Evolutionary conservation across 768 basidiomycete genomes (phyloP).

Genomic region (Inosperma sp.): DNA sequence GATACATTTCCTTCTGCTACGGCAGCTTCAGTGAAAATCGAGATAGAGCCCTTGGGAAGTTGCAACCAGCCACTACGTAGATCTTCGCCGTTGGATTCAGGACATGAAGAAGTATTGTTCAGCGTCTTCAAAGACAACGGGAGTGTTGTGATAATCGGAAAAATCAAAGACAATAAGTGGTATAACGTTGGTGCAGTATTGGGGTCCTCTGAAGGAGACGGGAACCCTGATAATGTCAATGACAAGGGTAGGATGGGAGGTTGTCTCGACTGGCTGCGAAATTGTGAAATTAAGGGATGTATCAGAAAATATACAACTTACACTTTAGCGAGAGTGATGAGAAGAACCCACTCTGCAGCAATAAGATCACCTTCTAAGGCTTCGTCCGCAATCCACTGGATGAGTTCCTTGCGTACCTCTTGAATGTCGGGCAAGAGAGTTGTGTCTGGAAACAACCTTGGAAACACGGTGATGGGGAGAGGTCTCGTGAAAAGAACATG

Average conservation of each 20-base stretch:
- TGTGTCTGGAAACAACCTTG: conserved; percentile 34
- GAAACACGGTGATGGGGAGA: conserved; percentile 38
- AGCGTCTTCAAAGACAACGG: conserved; percentile 60
- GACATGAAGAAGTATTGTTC: conserved; percentile 55
- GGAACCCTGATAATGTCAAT: conserved; percentile 60
- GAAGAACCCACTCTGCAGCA: conserved; percentile 72
- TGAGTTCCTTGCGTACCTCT: conserved; percentile 47
- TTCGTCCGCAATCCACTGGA: conserved; percentile 70
- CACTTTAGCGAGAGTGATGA: conserved; percentile 59
- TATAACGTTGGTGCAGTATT: conserved; percentile 44
- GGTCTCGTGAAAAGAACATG: conserved; percentile 58
- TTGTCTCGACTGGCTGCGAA: conserved; percentile 56
- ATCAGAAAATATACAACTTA: conserved; percentile 33
- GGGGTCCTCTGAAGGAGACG: conserved; percentile 33
- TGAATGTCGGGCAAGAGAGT: conserved; percentile 14
- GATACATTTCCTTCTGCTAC: conserved; percentile 64
- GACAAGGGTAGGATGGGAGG: conserved; percentile 66
- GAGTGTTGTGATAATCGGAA: conserved; percentile 52
- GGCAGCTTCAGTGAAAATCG: conserved; percentile 62
- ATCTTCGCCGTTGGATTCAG: conserved; percentile 67
- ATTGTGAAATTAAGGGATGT: conserved; percentile 5
- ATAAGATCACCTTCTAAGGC: conserved; percentile 62
- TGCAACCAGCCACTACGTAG: conserved; percentile 73
- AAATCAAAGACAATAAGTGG: conserved; percentile 50
- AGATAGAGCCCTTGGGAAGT: conserved; percentile 54